Evolutionary conservation across 129 eudicot species (phyloP), one percentile per base, ranked within the genome.

Genomic region (Helichrysum umbraculigerum): DNA sequence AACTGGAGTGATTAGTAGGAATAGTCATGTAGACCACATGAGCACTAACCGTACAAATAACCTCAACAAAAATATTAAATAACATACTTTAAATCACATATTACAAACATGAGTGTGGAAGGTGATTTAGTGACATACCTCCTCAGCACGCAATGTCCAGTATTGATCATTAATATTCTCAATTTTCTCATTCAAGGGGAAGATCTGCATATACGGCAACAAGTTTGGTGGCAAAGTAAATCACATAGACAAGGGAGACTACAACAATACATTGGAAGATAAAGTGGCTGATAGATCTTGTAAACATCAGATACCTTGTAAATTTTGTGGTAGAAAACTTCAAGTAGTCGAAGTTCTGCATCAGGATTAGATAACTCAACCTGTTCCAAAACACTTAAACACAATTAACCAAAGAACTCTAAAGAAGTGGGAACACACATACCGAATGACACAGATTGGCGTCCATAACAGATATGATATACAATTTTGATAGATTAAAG

Each of bases 101-200:
- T 8, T 16, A 56, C 58, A 56, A 66, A 39, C 34, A 21, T 28
- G 35, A 56, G 73, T 70, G 52, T 41, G 50, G 37, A 32, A 47
- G 6, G 57, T 37, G 30, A 58, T 35, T 75, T 11, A 57, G 56
- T 34, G 0, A 73, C 75, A 78, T 76, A 90, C 98, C 98, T 92
- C 98, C 79, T 92, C 98, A 74, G 96, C 98, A n/a, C 96, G 93
- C 79, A 92, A 74, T 7, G 96, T 88, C 96, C 91, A 90, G 82
- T 86, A 92, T 65, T 85, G 96, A 74, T 92, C 98, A 81, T 90
- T 92, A 10, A 92, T 88, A 78, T 84, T 84, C 79, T 88, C 96
- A 17, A 92, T 90, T 82, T 86, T 90, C 72, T 92, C 98, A 72
- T 66, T 80, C 41, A 83, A 80, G 6, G 92, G 90, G 77, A 88